These are phyloP conservation scores for Trametes meyenii DNA, from an alignment of 768 basidiomycete genomes.

Conservation along the genomic window DNA sequence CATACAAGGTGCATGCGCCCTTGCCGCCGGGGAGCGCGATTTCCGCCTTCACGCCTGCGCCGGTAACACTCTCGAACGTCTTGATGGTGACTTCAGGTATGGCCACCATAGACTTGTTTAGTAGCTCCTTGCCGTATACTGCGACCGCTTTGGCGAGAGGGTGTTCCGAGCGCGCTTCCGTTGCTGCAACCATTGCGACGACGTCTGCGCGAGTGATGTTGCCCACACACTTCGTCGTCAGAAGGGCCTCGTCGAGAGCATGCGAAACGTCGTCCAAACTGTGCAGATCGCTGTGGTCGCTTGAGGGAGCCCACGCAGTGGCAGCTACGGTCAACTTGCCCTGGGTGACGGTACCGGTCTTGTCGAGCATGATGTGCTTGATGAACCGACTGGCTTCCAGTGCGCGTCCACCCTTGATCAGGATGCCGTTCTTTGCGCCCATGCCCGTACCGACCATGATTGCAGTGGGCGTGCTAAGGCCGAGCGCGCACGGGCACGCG, in stretches of 20 bases:
- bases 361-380: constrained; percentile 86
- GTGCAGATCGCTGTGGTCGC: constrained; percentile 33
- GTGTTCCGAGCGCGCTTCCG: constrained; percentile 93
- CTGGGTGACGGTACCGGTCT: constrained; percentile 95
- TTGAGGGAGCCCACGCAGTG: constrained; percentile 68
- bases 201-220: constrained; percentile 64
- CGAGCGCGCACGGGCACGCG: constrained; percentile 96
- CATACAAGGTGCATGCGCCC: constrained; percentile 52
- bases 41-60: constrained; percentile 81
- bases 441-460: constrained; percentile 99
- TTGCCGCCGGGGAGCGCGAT: constrained; percentile 56
- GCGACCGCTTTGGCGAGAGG: constrained; percentile 95
- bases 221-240: constrained; percentile 52
- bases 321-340: constrained; percentile 88
- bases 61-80: constrained; percentile 86
- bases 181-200: constrained; percentile 80
- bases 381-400: constrained; percentile 88
- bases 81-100: constrained; percentile 60
- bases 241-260: constrained; percentile 23
- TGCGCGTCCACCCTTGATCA: constrained; percentile 97
- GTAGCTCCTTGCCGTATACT: constrained; percentile 68
- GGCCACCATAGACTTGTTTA: constrained; percentile 44
- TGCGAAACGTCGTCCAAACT: constrained; percentile 2
- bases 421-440: constrained; percentile 94
- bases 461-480: constrained; percentile 94